Evolutionary conservation across 805 yeast genomes (phyloP).

Genomic region (Vanderwaltozyma yarrowii): DNA sequence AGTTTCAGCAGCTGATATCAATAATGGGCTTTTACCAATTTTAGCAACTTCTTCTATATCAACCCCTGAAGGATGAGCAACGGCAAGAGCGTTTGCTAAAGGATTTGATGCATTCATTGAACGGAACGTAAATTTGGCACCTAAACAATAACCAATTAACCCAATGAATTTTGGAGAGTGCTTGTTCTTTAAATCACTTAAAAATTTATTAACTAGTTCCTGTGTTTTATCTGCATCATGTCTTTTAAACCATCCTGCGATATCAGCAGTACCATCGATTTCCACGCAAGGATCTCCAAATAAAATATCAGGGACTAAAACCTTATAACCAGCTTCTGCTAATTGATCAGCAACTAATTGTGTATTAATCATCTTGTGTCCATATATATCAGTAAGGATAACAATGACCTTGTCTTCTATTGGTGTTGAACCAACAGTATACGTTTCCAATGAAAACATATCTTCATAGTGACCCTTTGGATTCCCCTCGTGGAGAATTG

Average conservation of each 20-base stretch:
- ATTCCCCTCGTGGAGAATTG: slow-evolving; percentile 39
- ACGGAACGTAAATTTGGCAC: slow-evolving; percentile 60
- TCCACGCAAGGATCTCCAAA: slow-evolving; percentile 35
- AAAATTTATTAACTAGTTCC: slow-evolving; percentile 40
- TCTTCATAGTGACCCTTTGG: slow-evolving; percentile 36
- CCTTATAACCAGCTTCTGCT: slow-evolving; percentile 52
- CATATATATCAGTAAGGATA: slow-evolving; percentile 60
- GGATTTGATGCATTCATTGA: slow-evolving; percentile 32
- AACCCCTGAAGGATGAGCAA: slow-evolving; percentile 78
- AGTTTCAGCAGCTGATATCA: slow-evolving; percentile 64
- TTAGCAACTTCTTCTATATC: slow-evolving; percentile 51
- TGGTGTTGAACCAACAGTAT: slow-evolving; percentile 36
- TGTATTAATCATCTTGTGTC: slow-evolving; percentile 47
- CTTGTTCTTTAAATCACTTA: slow-evolving; percentile 35
- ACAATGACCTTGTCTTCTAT: slow-evolving; percentile 42
- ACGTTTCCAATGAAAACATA: slow-evolving; percentile 35
- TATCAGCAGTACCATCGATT: slow-evolving; percentile 16
- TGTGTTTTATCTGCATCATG: slow-evolving; percentile 41
- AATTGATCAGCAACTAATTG: slow-evolving; percentile 56
- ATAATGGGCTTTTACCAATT: slow-evolving; percentile 43
- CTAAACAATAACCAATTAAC: slow-evolving; percentile 73
- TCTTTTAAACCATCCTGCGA: slow-evolving; percentile 39
- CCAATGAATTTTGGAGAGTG: slow-evolving; percentile 40
- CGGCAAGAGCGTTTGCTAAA: slow-evolving; percentile 48
- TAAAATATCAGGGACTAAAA: slow-evolving; percentile 65